Percentiles rank a stretch among this genome's conserved stretches.
Conservation (phyloP, 345 rosid genomes). For the Eucalyptus curtisii region DNA sequence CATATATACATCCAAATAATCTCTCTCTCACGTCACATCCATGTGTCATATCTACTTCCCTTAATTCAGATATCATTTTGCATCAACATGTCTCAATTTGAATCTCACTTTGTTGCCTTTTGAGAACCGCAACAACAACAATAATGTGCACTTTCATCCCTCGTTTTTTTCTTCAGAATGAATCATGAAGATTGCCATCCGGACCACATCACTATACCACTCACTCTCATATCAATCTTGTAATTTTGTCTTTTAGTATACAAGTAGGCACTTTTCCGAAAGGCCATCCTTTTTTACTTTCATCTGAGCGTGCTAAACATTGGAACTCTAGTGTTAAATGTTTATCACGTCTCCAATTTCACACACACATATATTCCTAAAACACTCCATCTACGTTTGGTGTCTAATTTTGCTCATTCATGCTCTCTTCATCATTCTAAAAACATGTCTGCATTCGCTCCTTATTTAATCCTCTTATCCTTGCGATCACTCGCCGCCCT, state of each 20-base stretch:
- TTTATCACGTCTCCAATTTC: neutral
- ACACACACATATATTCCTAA: too few relatives aligned
- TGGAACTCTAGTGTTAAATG: neutral
- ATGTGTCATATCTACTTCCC: neutral
- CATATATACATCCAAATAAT: neutral
- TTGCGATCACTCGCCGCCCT: neutral
- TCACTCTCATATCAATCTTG: neutral
- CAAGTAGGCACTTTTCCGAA: neutral
- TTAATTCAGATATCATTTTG: neutral
- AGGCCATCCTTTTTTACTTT: neutral
- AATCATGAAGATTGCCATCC: neutral
- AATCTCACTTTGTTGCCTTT: neutral
- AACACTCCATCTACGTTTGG: neutral
- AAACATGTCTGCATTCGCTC: too few relatives aligned
- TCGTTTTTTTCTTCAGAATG: neutral
- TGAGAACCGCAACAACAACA: neutral
- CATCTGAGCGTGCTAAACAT: neutral
- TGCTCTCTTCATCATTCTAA: too few relatives aligned
- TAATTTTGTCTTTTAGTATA: too few relatives aligned
- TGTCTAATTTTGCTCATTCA: too few relatives aligned
- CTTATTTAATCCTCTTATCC: neutral
- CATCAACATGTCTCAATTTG: neutral
- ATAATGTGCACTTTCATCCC: neutral
- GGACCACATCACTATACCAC: neutral
- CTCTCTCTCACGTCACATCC: neutral